Percentiles rank a stretch among this genome's conserved stretches.
Evolutionary conservation across 208 protist species (phyloP).

Genomic region (Vickermania spadyakhi): DNA sequence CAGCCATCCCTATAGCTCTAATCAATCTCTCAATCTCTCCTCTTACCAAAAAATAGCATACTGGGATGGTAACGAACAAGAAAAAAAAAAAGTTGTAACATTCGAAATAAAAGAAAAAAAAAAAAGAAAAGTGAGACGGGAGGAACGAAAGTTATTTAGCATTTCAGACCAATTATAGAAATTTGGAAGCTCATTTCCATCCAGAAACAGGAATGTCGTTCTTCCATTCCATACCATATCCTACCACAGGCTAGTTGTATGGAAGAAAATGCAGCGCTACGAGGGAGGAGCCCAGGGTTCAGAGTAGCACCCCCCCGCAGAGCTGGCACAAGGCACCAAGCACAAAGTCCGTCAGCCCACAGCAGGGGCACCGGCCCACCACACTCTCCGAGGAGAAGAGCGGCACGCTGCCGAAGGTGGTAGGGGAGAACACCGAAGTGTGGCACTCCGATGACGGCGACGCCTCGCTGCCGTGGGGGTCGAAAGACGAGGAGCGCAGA

Average conservation of each 20-base stretch:
- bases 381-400: conserved; percentile 46
- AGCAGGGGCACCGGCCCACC: conserved; percentile 44
- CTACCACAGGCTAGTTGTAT: no score
- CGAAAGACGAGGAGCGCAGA: conserved; percentile 19
- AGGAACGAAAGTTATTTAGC: background rate
- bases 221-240: no score
- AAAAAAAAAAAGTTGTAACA: background rate
- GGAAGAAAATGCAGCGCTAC: background rate
- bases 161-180: no score
- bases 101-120: background rate
- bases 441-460: conserved; percentile 18
- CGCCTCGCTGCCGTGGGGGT: conserved; percentile 6
- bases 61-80: background rate
- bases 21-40: background rate
- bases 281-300: conserved; percentile 1
- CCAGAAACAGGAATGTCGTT: no score
- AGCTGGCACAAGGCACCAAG: conserved; percentile 51
- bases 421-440: conserved; percentile 67
- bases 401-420: conserved; percentile 54
- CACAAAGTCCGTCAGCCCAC: conserved; percentile 53
- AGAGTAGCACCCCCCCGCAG: conserved; percentile 63
- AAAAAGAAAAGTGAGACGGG: background rate
- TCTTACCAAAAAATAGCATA: background rate
- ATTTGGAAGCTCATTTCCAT: no score
- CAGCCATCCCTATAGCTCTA: background rate